Percentiles rank a stretch among this genome's conserved stretches.
Conservation (phyloP, 805 yeast genomes). For the Yamadazyma paraphyllophila region DNA sequence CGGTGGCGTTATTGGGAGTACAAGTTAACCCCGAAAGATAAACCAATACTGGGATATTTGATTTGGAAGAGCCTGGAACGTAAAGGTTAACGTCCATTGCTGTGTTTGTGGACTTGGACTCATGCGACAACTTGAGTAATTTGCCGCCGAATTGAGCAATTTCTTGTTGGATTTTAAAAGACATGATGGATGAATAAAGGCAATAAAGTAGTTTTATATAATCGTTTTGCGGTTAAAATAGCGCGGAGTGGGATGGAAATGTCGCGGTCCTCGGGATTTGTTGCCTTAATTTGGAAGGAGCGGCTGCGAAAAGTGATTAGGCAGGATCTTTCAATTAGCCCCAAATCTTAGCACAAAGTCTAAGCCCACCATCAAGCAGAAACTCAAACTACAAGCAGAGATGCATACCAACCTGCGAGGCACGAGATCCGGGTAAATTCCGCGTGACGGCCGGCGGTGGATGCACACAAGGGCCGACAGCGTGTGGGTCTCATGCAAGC, state of each 20-base stretch:
- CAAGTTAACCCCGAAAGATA: conserved; percentile 91
- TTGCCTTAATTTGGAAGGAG: neutral
- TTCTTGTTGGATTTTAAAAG: conserved; percentile 51
- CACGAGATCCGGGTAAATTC: too few species aligned
- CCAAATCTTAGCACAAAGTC: too few species aligned
- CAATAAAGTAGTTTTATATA: neutral
- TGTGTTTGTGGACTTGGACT: conserved; percentile 62
- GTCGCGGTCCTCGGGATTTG: neutral
- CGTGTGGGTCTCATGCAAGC: too few species aligned
- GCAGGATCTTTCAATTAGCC: too few species aligned
- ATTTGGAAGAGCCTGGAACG: conserved; percentile 53
- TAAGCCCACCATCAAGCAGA: too few species aligned
- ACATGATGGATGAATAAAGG: conserved; percentile 27
- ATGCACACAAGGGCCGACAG: too few species aligned
- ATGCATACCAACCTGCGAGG: too few species aligned
- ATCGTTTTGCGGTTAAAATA: conserved; percentile 1
- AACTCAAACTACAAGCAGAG: too few species aligned
- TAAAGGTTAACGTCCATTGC: conserved; percentile 83
- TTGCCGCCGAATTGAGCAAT: conserved; percentile 72
- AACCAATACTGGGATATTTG: conserved; percentile 65
- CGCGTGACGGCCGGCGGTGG: too few species aligned
- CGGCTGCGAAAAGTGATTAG: too few species aligned
- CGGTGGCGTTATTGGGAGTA: conserved; percentile 89
- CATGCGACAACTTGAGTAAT: conserved; percentile 71
- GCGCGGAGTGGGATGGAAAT: conserved; percentile 1